These are phyloP conservation scores for Pharnaceum exiguum DNA, from an alignment of 148 eudicot genomes.

Conservation along the genomic window DNA sequence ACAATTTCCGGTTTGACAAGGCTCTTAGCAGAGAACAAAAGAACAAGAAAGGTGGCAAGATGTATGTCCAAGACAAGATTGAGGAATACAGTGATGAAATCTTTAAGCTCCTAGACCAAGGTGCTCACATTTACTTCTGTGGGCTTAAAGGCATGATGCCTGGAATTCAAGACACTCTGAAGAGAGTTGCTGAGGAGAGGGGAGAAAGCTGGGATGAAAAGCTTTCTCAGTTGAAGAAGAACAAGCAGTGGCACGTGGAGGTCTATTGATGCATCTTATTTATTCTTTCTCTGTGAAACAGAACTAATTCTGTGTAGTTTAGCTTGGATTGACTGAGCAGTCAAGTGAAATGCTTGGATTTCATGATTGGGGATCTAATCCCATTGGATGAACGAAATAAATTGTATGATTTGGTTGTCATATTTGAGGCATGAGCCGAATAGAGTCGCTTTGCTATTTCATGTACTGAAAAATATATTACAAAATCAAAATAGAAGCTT, in stretches of 20 bases:
- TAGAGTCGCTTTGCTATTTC: too few species aligned
- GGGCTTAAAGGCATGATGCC: slow-evolving; percentile 99
- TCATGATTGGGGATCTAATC: neutral
- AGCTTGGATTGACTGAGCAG: slow-evolving; percentile 15
- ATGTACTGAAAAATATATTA: too few species aligned
- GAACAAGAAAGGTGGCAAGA: slow-evolving; percentile 82
- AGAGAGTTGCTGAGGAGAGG: slow-evolving; percentile 77
- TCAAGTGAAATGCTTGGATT: slow-evolving; percentile 7
- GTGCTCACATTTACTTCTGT: slow-evolving; percentile 92
- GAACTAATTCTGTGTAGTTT: neutral
- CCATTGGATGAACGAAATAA: slow-evolving; percentile 11
- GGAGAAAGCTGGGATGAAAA: slow-evolving; percentile 91
- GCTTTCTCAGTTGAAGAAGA: slow-evolving; percentile 80
- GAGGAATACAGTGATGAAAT: slow-evolving; percentile 92
- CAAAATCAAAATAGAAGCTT: too few species aligned
- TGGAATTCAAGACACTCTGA: slow-evolving; percentile 81
- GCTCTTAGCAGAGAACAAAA: slow-evolving; percentile 89
- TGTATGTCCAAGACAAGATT: slow-evolving; percentile 93
- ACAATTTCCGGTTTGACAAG: slow-evolving; percentile 65
- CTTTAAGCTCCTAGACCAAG: slow-evolving; percentile 69
- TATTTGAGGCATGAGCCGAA: neutral
- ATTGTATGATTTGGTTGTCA: neutral
- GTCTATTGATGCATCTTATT: slow-evolving; percentile 47
- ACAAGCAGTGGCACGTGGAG: slow-evolving; percentile 97
- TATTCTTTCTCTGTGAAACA: slow-evolving; percentile 17